A percentile compares a stretch with the other conserved stretches of the same genome.
Evolutionary conservation across 768 basidiomycete genomes (phyloP).

Genomic region (Panaeolus papilionaceus): DNA sequence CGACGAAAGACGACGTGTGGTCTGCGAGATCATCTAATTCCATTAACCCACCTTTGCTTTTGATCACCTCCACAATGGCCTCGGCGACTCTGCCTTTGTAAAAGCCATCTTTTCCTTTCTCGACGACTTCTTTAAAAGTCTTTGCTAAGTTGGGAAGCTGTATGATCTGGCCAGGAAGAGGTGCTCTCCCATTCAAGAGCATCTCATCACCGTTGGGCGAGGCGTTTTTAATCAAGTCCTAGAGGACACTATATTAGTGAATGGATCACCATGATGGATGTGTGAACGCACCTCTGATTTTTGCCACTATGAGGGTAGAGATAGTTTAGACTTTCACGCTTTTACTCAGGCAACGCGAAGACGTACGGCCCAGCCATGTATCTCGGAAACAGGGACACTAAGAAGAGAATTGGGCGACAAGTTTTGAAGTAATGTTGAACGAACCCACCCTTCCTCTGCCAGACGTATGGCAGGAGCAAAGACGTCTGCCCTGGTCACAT

Average conservation of each 20-base stretch:
- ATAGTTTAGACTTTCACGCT: background rate
- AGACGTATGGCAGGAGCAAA: conserved; percentile 89
- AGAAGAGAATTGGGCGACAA: background rate
- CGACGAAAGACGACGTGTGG: conserved; percentile 79
- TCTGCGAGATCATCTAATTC: conserved; percentile 90
- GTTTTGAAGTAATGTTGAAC: conserved; percentile 4
- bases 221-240: conserved; percentile 77
- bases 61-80: conserved; percentile 85
- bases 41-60: conserved; percentile 92
- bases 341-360: background rate
- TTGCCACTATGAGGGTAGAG: conserved; percentile 49
- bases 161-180: conserved; percentile 85
- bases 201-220: conserved; percentile 89
- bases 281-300: conserved; percentile 54
- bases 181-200: conserved; percentile 85
- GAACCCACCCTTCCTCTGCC: conserved; percentile 84
- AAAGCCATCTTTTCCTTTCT: conserved; percentile 89
- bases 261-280: background rate
- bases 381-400: conserved; percentile 88
- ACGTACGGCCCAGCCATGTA: conserved; percentile 64
- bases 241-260: background rate
- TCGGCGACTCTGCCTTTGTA: conserved; percentile 93
- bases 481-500: conserved; percentile 65
- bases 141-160: conserved; percentile 80
- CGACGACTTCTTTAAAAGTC: conserved; percentile 82